Evolutionary conservation across 2,329 filamentous ascomycete genomes (phyloP), one percentile per base, ranked within the genome.

Genomic region (Alternaria gansuensis): DNA sequence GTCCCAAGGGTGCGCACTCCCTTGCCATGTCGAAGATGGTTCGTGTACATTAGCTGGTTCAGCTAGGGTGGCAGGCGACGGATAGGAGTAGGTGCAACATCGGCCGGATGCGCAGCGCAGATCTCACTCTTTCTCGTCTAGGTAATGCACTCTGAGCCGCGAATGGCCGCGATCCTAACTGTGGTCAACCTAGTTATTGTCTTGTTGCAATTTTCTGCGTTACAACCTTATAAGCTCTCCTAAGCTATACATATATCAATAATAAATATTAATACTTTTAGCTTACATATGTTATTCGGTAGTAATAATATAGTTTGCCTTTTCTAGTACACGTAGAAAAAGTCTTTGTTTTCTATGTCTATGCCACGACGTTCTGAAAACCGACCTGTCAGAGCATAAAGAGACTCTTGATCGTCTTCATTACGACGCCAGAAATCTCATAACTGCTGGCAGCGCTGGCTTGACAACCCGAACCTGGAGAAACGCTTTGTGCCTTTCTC

Each of bases 61-160:
- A 5, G 17, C 17, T 13, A 17, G 37, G 37, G n/a, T 39, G 23
- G 17, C 9, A 39, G 10, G 17, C 9, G 17, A 23, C 17, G 23
- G 29, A 31, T 10, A 14, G 43, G 3, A 46, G 31, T 26, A 34
- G 44, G 31, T 36, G 44, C 44, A 36, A 36, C 31, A n/a, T 48
- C 44, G 31, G 44, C 44, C 44, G 24, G 8, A 34, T 48, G 29
- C 29, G 29, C 29, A 13, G 44, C 31, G 44, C 44, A 33, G 29
- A 34, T 33, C 28, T 29, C 29, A 39, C 21, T 39, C 17, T 39
- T 39, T 1, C 37, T 23, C 11, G n/a, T 29, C 34, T 46, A 24
- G 21, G 44, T 39, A 37, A 17, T 21, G 11, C 37, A 24, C 11
- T 14, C 5, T 6, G 24, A 24, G 10, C 37, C 37, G 37, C 11